A percentile compares a stretch with the other conserved stretches of the same genome.
These are phyloP conservation scores for Candida khao-thaluensis DNA, from an alignment of 805 yeast species.

Conservation along the genomic window DNA sequence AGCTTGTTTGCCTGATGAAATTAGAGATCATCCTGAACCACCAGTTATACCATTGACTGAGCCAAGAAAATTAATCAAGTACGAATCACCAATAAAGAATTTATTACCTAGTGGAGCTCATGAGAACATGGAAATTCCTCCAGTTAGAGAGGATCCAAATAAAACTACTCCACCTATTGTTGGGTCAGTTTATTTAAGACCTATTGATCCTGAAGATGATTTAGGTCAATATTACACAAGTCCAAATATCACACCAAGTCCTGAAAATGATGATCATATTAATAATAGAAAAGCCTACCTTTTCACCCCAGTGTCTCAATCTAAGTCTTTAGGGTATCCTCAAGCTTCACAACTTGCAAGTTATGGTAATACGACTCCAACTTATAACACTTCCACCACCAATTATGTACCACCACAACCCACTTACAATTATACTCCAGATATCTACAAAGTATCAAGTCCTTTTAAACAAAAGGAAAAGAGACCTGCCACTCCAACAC, in stretches of 20 bases:
- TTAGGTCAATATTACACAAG: conserved; percentile 63
- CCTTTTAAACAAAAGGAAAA: conserved; percentile 10
- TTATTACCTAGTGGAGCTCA: conserved; percentile 74
- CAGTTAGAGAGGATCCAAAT: conserved; percentile 75
- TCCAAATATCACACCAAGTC: conserved; percentile 38
- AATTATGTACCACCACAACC: conserved; percentile 2
- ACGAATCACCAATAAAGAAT: conserved; percentile 81
- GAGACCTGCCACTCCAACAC: conserved; percentile 14
- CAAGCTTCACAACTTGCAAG: conserved; percentile 3
- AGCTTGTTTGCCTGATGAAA: conserved; percentile 96
- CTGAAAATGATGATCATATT: conserved; percentile 38
- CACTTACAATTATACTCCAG: conserved; percentile 1
- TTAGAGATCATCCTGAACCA: conserved; percentile 77
- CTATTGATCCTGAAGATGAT: conserved; percentile 76
- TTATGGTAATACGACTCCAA: conserved; percentile 4
- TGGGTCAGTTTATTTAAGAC: conserved; percentile 85
- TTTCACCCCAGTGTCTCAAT: conserved; percentile 45
- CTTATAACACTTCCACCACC: conserved; percentile 2
- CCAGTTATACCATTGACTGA: conserved; percentile 68
- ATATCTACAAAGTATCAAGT: conserved; percentile 5
- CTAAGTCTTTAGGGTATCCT: conserved; percentile 22
- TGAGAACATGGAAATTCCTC: conserved; percentile 73
- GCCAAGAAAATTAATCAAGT: conserved; percentile 67
- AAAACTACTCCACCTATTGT: conserved; percentile 88
- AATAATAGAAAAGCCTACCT: conserved; percentile 40